Percentiles rank a stretch among this genome's conserved stretches.
These are phyloP conservation scores for Aethionema arabicum DNA, from an alignment of 345 rosid genomes.

Conservation along the genomic window DNA sequence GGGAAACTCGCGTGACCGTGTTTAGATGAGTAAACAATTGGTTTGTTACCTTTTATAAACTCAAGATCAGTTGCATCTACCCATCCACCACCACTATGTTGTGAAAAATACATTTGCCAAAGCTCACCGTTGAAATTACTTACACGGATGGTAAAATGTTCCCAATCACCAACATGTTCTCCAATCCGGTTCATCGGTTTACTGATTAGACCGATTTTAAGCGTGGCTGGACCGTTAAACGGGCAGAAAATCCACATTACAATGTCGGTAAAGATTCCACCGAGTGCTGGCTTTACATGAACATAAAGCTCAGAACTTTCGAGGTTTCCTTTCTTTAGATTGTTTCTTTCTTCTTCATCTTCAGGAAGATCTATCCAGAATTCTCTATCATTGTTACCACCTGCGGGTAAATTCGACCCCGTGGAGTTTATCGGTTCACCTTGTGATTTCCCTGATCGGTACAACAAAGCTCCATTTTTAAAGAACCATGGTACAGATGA, in stretches of 20 bases:
- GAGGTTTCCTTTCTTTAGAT: slow-evolving; percentile 53
- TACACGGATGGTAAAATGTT: slow-evolving; percentile 75
- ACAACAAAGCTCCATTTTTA: slow-evolving; percentile 78
- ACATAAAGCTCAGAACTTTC: slow-evolving; percentile 85
- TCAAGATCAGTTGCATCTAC: slow-evolving; percentile 62
- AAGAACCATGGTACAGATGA: slow-evolving; percentile 92
- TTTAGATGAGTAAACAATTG: slow-evolving; percentile 74
- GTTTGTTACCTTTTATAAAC: slow-evolving; percentile 55
- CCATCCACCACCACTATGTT: slow-evolving; percentile 95
- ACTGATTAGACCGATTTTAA: slow-evolving; percentile 68
- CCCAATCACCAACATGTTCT: slow-evolving; percentile 89
- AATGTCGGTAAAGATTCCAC: slow-evolving; percentile 85
- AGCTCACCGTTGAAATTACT: slow-evolving; percentile 79
- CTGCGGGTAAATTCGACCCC: slow-evolving; percentile 69
- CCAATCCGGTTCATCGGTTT: slow-evolving; percentile 69
- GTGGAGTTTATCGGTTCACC: slow-evolving; percentile 52
- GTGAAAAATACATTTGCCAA: slow-evolving; percentile 64
- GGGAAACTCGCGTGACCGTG: slow-evolving; percentile 92
- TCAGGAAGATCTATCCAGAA: slow-evolving; percentile 88
- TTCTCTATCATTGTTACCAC: slow-evolving; percentile 69
- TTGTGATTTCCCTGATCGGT: slow-evolving; percentile 39
- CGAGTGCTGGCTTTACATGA: slow-evolving; percentile 78
- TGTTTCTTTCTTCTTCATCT: slow-evolving; percentile 47
- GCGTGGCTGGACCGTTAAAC: slow-evolving; percentile 85
- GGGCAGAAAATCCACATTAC: slow-evolving; percentile 95